These are phyloP conservation scores for Abrus precatorius DNA, from an alignment of 306 rosid genomes.

Conservation along the genomic window DNA sequence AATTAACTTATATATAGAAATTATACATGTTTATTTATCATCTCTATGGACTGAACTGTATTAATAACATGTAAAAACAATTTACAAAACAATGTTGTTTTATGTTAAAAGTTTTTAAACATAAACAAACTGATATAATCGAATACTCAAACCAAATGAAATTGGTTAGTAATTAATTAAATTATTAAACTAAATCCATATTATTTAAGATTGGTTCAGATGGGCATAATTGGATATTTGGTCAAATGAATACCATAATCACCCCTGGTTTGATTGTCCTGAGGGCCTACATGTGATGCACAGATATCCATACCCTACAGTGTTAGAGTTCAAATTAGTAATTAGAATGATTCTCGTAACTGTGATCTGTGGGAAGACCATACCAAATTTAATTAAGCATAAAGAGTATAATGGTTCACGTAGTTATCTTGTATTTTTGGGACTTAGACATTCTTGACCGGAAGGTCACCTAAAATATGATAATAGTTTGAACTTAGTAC, in stretches of 20 bases:
- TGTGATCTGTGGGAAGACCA: background rate
- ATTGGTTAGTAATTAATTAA: background rate
- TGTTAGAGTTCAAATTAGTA: background rate
- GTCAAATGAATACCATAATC: too few relatives aligned
- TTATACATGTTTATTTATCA: background rate
- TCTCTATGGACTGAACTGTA: background rate
- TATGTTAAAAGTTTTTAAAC: too few relatives aligned
- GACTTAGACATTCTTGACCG: conserved; percentile 33
- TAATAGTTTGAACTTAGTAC: conserved; percentile 45
- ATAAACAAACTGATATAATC: too few relatives aligned
- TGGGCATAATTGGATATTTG: too few relatives aligned
- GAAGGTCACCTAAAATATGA: conserved; percentile 45
- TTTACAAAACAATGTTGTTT: too few relatives aligned
- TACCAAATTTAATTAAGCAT: conserved; percentile 26
- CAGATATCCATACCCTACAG: too few relatives aligned
- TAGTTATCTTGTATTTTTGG: conserved; percentile 11
- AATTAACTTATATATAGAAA: too few relatives aligned
- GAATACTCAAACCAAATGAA: background rate
- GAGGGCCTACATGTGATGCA: too few relatives aligned
- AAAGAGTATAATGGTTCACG: background rate
- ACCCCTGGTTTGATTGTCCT: too few relatives aligned
- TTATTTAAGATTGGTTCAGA: too few relatives aligned
- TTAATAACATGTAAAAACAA: too few relatives aligned
- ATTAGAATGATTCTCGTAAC: background rate
- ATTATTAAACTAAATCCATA: too few relatives aligned